These are phyloP conservation scores for Xanthoceras sorbifolium DNA, from an alignment of 345 rosid species.

Conservation along the genomic window DNA sequence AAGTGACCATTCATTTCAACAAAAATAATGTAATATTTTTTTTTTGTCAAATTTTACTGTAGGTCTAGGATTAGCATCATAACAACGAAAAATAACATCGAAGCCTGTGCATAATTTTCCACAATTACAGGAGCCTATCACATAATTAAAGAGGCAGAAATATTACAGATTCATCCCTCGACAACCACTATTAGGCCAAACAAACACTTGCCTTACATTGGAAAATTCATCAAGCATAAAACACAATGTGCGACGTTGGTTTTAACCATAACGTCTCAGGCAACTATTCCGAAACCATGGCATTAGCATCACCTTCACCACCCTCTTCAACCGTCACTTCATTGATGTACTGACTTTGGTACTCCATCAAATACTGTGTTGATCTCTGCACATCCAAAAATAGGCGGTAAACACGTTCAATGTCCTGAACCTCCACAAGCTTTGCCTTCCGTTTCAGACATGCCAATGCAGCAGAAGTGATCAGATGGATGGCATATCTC, in stretches of 20 bases:
- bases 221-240: not conserved
- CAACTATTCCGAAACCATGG: slow-evolving; percentile 45
- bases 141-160: not conserved
- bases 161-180: not conserved
- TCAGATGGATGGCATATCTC: slow-evolving; percentile 91
- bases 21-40: no score
- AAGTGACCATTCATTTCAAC: no score
- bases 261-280: not conserved
- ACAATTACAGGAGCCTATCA: not conserved
- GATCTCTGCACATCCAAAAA: slow-evolving; percentile 96
- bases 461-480: slow-evolving; percentile 75
- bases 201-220: not conserved
- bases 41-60: no score
- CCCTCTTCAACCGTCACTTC: slow-evolving; percentile 48
- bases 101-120: not conserved
- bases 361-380: slow-evolving; percentile 87
- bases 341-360: slow-evolving; percentile 81
- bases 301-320: slow-evolving; percentile 47
- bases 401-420: slow-evolving; percentile 69
- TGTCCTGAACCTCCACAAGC: slow-evolving; percentile 72
- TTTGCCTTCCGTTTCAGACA: slow-evolving; percentile 87
- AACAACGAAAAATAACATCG: not conserved
- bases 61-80: not conserved
- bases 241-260: not conserved
- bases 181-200: not conserved